phyloP scores from a whole-genome alignment of 768 basidiomycete genomes.

The Chalciporus chontae region DNA sequence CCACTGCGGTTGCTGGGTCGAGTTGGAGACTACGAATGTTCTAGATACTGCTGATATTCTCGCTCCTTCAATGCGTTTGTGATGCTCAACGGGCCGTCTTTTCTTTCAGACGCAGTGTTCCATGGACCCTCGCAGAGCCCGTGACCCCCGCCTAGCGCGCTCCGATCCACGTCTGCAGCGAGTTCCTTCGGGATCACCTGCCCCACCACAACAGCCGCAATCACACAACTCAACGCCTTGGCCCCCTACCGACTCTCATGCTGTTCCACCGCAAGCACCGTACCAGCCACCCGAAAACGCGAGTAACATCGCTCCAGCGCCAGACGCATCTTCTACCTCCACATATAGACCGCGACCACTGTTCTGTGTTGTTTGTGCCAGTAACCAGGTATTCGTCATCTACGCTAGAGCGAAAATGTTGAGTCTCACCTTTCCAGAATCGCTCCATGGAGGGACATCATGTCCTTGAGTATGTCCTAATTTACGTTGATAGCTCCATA shows the following conservation, averaged over 20 bases:
- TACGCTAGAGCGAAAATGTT: not conserved
- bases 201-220: conserved; percentile 22
- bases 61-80: conserved; percentile 11
- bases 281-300: conserved; percentile 14
- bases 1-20: conserved; percentile 49
- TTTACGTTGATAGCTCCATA: not conserved
- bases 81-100: conserved; percentile 8
- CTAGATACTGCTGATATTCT: conserved; percentile 88
- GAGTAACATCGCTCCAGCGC: not conserved
- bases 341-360: conserved; percentile 68
- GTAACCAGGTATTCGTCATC: conserved; percentile 74
- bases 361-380: conserved; percentile 99
- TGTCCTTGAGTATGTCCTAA: conserved; percentile 70
- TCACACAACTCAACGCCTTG: conserved; percentile 12
- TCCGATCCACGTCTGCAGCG: conserved; percentile 63
- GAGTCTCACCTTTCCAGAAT: conserved; percentile 52
- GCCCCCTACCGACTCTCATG: conserved; percentile 16
- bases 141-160: conserved; percentile 77
- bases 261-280: conserved; percentile 15
- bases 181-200: conserved; percentile 38
- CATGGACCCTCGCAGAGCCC: conserved; percentile 80
- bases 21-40: conserved; percentile 76
- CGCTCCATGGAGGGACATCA: conserved; percentile 98
- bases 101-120: conserved; percentile 10
- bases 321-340: conserved; percentile 13